These are phyloP conservation scores for Angophora floribunda DNA, from an alignment of 345 rosid species.

Conservation along the genomic window DNA sequence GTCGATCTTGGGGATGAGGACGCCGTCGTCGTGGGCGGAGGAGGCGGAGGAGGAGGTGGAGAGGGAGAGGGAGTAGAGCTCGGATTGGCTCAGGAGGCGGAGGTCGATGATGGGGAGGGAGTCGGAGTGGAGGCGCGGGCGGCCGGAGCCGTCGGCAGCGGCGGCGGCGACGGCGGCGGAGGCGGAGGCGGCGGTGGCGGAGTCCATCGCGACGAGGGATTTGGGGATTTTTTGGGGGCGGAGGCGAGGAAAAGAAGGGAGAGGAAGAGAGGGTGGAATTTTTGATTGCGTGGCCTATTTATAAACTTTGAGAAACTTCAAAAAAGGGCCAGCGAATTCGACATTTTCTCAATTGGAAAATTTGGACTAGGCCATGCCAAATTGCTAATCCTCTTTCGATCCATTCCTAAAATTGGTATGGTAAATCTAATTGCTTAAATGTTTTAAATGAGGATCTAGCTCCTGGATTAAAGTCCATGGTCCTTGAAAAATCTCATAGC, in stretches of 20 bases:
- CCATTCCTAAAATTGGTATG: not conserved
- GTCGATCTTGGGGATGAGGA: constrained; percentile 65
- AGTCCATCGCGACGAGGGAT: constrained; percentile 17
- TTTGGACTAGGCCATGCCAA: not conserved
- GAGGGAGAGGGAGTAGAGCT: constrained; percentile 37
- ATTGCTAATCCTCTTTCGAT: not conserved
- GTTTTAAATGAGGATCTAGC: not conserved
- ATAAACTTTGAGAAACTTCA: not conserved
- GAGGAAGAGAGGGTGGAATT: not conserved
- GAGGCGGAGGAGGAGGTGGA: constrained; percentile 25
- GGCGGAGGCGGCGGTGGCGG: constrained; percentile 4
- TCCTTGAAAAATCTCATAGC: not conserved
- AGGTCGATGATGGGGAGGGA: constrained; percentile 55
- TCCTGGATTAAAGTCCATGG: not conserved
- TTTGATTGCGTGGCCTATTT: not conserved
- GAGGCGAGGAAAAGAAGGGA: no score
- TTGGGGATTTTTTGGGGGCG: not conserved
- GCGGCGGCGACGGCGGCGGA: not conserved
- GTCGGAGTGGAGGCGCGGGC: constrained; percentile 13
- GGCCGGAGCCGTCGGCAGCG: constrained; percentile 12
- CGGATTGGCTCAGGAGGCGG: constrained; percentile 51
- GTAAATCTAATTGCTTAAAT: not conserved
- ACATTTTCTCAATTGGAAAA: not conserved
- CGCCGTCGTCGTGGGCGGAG: constrained; percentile 21
- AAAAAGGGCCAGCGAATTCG: not conserved